These are phyloP conservation scores for Solanum sejunctum DNA, from an alignment of 257 asterid genomes.

Conservation along the genomic window DNA sequence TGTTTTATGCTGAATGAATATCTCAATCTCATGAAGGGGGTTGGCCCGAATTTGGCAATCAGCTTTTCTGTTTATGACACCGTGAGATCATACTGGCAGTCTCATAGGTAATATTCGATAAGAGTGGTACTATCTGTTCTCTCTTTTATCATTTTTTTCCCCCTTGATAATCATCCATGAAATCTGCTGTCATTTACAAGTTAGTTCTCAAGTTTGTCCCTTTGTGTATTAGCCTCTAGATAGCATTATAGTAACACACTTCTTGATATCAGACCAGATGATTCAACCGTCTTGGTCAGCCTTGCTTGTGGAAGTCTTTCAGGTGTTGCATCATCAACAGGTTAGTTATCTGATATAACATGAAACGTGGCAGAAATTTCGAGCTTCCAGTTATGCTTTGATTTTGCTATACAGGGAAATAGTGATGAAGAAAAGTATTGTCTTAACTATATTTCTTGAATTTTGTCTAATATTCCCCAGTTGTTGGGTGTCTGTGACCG, in stretches of 20 bases:
- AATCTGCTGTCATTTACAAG: not conserved
- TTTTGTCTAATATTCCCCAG: not conserved
- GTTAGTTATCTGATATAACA: constrained; percentile 24
- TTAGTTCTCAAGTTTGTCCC: not conserved
- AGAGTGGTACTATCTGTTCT: not conserved
- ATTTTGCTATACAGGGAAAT: not conserved
- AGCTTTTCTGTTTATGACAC: constrained; percentile 82
- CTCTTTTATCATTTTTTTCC: not conserved
- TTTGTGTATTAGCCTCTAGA: not conserved
- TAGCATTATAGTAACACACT: not conserved
- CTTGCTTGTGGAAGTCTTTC: constrained; percentile 87
- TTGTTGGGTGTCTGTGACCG: not conserved
- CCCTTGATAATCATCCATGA: not conserved
- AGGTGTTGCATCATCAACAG: constrained; percentile 77
- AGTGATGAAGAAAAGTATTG: not conserved
- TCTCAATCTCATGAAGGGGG: constrained; percentile 43
- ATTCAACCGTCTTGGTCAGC: constrained; percentile 53
- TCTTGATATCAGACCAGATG: constrained; percentile 47
- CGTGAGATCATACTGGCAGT: constrained; percentile 53
- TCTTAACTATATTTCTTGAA: not conserved
- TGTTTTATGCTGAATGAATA: constrained; percentile 10
- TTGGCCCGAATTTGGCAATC: constrained; percentile 75
- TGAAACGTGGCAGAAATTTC: not conserved
- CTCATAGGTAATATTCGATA: constrained; percentile 33
- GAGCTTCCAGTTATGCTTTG: not conserved